A percentile compares a stretch with the other conserved stretches of the same genome.
Evolutionary conservation across 2,329 filamentous ascomycete genomes (phyloP).

Genomic region (Apiospora arundinis): DNA sequence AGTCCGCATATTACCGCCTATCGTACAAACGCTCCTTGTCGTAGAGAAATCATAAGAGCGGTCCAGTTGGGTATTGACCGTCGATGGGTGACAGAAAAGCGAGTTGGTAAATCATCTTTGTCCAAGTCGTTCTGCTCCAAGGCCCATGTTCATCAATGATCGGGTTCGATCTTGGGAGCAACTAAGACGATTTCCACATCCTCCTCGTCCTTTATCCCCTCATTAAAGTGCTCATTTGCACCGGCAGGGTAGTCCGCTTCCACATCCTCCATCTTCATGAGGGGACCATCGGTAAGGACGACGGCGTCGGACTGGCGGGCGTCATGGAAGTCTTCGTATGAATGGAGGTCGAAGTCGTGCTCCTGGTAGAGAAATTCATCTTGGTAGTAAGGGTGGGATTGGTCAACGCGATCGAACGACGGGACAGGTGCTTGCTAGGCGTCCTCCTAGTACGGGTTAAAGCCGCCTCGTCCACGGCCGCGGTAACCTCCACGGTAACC

Average conservation of each 20-base stretch:
- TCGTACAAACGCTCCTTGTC: slow-evolving; percentile 1
- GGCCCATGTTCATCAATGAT: background rate
- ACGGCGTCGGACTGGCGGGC: background rate
- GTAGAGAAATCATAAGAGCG: slow-evolving; percentile 4
- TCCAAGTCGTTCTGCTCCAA: background rate
- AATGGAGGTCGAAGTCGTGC: background rate
- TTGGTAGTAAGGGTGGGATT: background rate
- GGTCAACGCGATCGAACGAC: slow-evolving; percentile 6
- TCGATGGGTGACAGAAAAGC: background rate
- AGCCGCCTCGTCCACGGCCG: slow-evolving; percentile 63
- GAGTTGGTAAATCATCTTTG: background rate
- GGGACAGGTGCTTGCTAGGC: slow-evolving; percentile 19
- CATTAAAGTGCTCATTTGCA: background rate
- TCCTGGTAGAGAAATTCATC: background rate
- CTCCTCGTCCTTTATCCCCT: background rate
- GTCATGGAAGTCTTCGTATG: too few species aligned
- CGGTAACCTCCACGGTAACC: slow-evolving; percentile 67
- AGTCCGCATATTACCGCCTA: background rate
- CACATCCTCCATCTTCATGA: background rate
- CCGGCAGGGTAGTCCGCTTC: background rate
- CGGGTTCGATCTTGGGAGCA: background rate
- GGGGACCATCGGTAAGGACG: background rate
- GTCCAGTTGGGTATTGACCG: background rate
- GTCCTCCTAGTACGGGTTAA: slow-evolving; percentile 63
- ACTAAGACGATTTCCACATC: background rate